Percentiles rank a stretch among this genome's conserved stretches.
Evolutionary conservation across 345 rosid genomes (phyloP).

Genomic region (Eucalyptus pauciflora): DNA sequence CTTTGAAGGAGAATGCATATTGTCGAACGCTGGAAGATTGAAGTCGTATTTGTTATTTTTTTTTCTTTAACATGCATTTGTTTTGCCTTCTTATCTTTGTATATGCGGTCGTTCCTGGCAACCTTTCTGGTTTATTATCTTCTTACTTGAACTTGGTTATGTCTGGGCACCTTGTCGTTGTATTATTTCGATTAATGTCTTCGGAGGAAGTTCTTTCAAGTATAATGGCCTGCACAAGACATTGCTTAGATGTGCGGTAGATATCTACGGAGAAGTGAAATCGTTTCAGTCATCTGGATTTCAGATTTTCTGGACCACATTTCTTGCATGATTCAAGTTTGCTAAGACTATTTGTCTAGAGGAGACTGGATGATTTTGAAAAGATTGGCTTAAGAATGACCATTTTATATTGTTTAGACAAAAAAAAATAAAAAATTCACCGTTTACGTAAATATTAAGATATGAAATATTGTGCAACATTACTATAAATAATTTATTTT

Average conservation of each 20-base stretch:
- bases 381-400: background rate
- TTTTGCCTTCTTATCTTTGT: background rate
- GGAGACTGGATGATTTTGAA: background rate
- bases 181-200: background rate
- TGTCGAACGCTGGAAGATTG: background rate
- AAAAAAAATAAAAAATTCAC: too few species aligned
- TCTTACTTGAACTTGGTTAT: background rate
- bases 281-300: background rate
- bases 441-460: background rate
- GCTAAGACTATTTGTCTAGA: background rate
- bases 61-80: background rate
- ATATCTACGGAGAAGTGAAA: background rate
- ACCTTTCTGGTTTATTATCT: background rate
- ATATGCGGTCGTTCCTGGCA: background rate
- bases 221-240: background rate
- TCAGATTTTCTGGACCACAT: background rate
- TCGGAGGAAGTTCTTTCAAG: background rate
- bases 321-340: background rate
- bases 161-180: background rate
- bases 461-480: background rate
- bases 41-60: background rate
- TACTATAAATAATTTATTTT: background rate
- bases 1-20: background rate
- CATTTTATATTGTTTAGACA: too few species aligned
- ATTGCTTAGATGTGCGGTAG: background rate